Evolutionary conservation across 1,284 basidiomycete genomes (phyloP), one percentile per base, ranked within the genome.

Genomic region (Puccinia polysora): DNA sequence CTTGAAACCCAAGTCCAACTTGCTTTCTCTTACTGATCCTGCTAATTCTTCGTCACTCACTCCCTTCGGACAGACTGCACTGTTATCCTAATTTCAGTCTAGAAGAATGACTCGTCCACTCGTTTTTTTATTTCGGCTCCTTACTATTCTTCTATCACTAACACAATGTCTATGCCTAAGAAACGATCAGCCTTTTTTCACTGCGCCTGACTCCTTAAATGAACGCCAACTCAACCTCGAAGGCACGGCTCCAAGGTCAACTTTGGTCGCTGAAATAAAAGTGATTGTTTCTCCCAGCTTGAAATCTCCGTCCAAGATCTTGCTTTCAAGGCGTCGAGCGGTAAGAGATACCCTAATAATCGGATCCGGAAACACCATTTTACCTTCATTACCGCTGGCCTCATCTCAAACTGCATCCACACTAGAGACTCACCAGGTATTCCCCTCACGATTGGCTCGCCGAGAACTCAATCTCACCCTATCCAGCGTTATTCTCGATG

Each of bases 151-250:
- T 12, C 2, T 60, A 23, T 28, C 15, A 43, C 6, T 60, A 28
- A 34, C 58, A 43, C 58, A 60, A 14, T 43, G 36, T 38, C 14
- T 43, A 20, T 40, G 58, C 15, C 58, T n/a, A n/a, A n/a, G n/a
- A n/a, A n/a, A 60, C 1, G 2, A 34, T 23, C 12, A 58, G 23
- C 28, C 7, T 34, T n/a, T 38, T 4, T 4, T n/a, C 55, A 58
- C 55, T 28, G 28, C 28, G n/a, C n/a, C n/a, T n/a, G n/a, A 20
- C 20, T 38, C 55, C 18, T 43, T 28, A 5, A 60, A 25, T 15
- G 23, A 38, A 43, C 20, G 14, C 2, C 38, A 20, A 23, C 15
- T 40, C 58, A 40, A 38, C 38, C 38, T 23, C 20, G 18, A 40
- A 23, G 25, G 36, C 38, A 25, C 58, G 38, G 20, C 25, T 60